A percentile compares a stretch with the other conserved stretches of the same genome.
Evolutionary conservation across 2,329 filamentous ascomycete species (phyloP).

Genomic region (Plectosphaerella sp.): DNA sequence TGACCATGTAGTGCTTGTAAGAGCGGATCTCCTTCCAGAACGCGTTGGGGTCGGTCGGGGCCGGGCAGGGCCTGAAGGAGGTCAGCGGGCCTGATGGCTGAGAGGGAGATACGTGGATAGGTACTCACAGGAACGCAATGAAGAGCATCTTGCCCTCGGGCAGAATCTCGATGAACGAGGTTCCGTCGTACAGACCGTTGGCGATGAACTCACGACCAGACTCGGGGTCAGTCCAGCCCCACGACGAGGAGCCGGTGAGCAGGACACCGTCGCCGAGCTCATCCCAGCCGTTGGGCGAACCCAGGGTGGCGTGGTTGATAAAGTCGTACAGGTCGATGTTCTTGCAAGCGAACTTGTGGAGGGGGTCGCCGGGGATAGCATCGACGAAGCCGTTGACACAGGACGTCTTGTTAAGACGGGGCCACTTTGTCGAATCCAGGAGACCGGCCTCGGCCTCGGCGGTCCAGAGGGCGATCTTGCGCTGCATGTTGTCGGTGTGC

Average conservation of each 20-base stretch:
- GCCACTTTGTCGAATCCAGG: constrained; percentile 27
- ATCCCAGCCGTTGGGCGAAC: constrained; percentile 14
- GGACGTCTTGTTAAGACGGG: constrained; percentile 28
- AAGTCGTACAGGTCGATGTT: constrained; percentile 54
- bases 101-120: constrained; percentile 9
- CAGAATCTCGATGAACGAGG: constrained; percentile 39
- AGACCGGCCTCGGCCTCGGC: constrained; percentile 4
- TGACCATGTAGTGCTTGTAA: constrained; percentile 25
- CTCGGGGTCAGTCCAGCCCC: constrained; percentile 42
- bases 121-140: constrained; percentile 29
- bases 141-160: constrained; percentile 35
- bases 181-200: constrained; percentile 38
- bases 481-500: constrained; percentile 14
- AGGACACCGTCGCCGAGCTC: constrained; percentile 20
- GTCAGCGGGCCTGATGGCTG: constrained; percentile 21
- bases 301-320: constrained; percentile 47
- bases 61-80: constrained; percentile 4
- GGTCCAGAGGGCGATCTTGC: constrained; percentile 8
- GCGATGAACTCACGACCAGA: constrained; percentile 38
- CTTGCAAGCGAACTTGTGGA: constrained; percentile 43
- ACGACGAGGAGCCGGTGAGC: constrained; percentile 31
- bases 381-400: constrained; percentile 39
- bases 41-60: constrained; percentile 8
- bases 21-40: constrained; percentile 29
- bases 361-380: constrained; percentile 37